Base-by-base conservation (phyloP, 2,329 filamentous ascomycete species). In the Aaosphaeria arxii region DNA sequence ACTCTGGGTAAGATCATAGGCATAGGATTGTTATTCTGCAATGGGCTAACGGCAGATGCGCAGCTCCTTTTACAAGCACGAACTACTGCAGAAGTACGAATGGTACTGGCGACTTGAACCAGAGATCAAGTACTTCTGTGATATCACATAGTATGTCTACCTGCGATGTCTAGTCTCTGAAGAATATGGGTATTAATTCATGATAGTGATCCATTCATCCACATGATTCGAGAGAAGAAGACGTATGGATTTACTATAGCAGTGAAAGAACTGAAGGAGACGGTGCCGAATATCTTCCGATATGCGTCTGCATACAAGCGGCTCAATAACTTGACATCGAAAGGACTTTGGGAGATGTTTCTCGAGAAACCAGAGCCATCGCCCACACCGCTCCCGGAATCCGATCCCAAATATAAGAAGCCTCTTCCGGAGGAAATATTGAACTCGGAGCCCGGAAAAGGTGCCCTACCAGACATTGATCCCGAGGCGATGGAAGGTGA, bases 21-120 rank as follows among this genome's bases (percentile, higher is more conserved):
- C 2, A 24, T 24, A 24, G 17, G 17, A 24, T 24, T 24, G 17
- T 24, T 24, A 24, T 24, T 24, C 17, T 24, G 17, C 17, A 24
- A 24, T 24, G 17, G 17, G 17, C 17, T 24, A 24, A 24, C 17
- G 3, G 17, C 17, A 24, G 17, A 24, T 24, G 17, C 17, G 7
- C 33, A 36, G 33, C 33, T 9, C 95, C 74, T 99, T 99, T 75
- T 99, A 94, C 79, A 96, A 96, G 71, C 94, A 99, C 69, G 88
- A 91, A 55, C 82, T 97, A 32, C 82, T 99, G 41, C 83, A 88
- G 67, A 97, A 97, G 73, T 99, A 97, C 74, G 91, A 97, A 68
- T 99, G 94, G 94, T 99, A 99, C 78, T 99, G 94, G 94, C 90
- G 94, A 55, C 78, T 99, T 61, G 94, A 99, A 79, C 94, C 94